Base-by-base conservation (phyloP, 139 green algal species). In the Ulvella scutata region DNA sequence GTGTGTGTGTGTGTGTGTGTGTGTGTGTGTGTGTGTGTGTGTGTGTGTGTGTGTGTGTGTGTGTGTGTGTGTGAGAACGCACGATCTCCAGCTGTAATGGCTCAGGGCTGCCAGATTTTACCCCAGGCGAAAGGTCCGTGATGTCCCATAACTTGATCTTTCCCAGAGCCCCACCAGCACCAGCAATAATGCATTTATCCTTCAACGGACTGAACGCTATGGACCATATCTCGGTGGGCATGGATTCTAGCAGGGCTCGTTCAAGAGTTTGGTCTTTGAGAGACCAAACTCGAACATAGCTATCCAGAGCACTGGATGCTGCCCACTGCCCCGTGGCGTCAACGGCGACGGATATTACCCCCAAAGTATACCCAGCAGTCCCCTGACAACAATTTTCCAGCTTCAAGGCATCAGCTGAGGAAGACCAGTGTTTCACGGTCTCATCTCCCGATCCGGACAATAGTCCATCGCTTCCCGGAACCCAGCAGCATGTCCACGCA, bases 361-460 rank as follows among this genome's bases (percentile, higher is more conserved):
- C 92, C 3, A 97, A 81, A 2, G 85, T 85, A 40, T 94, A 84
- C 10, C 90, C 89, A 2, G 87, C 73, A 39, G 61, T 74, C 36
- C 40, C 26, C 3, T 7, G 43, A 77, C 62, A 34, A 4, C 34
- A 44, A 3, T 74, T 78, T 31, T 75, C 72, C 59, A 82, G 43
- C 37, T 81, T 77, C 38, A 88, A 78, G 51, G 76, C 34, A 2
- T 82, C 79, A 21, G 84, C 81, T 4, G 86, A 75, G 0, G 33
- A 79, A 81, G 10, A 86, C 88, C 89, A 96, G 2, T 88, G 73
- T 60, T 93, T 94, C 1, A 92, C 90, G 17, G 38, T 85, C 77
- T 96, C 91, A 74, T 96, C 91, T 0, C 93, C 85, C 0, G 83
- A 91, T 6, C 90, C 91, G 2, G 89, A 93, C n/a, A 93, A 77